Evolutionary conservation across 495 filamentous ascomycete genomes (phyloP), one percentile per base, ranked within the genome.

Genomic region (Xylaria cubensis): DNA sequence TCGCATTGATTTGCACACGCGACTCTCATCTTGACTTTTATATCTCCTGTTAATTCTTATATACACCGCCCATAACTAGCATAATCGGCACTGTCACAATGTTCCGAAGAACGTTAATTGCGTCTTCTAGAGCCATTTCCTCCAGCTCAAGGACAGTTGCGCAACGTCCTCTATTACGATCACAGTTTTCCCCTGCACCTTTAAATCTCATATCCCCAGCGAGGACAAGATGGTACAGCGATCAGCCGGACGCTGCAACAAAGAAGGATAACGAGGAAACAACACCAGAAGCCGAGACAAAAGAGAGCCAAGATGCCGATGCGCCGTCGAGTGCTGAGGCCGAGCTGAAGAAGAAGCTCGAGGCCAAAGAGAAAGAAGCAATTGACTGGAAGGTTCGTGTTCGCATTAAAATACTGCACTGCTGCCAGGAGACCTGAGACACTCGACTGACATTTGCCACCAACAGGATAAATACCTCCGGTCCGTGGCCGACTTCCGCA

Each of bases 401-500:
- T 51, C 29, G 42, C 65, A 56, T 73, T 67, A 32, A 53, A 1
- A 29, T 74, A 59, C 29, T 10, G 32, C 2, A 6, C 26, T 2
- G 4, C 8, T 21, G 10, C 24, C 53, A n/a, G 15, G 21, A 6
- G 15, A 56, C 50, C 69, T 46, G 24, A 70, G 24, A 72, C 72
- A 61, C 29, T 48, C 24, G 44, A 7, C 69, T 63, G 68, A 72
- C 73, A 72, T 61, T 65, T 51, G 71, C 41, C 34, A 1, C 21
- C 62, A 65, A 70, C 75, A 98, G 96, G 95, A 98, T 82, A 94
- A 92, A 84, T 97, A 92, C 81, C 89, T 96, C 63, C 96, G 96
- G 76, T 91, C 90, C 58, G 92, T 97, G 72, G 96, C 96, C 80
- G 96, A 98, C 74, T 98, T 95, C 88, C 93, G 93, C 76, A 99